These are phyloP conservation scores for Rhododendron mucronatum DNA, from an alignment of 148 eudicot species.

Conservation along the genomic window DNA sequence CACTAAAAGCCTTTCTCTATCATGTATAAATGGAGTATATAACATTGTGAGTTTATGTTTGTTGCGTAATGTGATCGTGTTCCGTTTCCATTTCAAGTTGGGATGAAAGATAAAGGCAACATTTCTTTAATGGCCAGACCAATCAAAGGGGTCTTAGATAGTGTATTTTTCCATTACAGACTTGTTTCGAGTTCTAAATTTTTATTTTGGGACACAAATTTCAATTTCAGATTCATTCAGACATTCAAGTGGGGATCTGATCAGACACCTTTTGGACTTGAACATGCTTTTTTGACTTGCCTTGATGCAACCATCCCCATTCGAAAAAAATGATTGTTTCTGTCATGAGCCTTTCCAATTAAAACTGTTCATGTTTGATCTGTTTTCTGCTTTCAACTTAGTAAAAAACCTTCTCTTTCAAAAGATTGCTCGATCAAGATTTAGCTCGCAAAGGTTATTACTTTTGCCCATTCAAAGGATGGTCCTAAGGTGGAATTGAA, in stretches of 20 bases:
- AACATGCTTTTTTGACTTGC: neutral
- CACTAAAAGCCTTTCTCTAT: neutral
- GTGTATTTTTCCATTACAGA: neutral
- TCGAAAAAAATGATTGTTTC: neutral
- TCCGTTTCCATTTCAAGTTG: neutral
- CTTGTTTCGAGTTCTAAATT: neutral
- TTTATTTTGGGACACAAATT: neutral
- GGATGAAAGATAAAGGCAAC: neutral
- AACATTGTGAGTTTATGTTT: neutral
- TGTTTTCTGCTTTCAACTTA: neutral
- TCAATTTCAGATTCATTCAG: neutral
- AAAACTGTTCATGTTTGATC: neutral
- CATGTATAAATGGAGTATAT: neutral
- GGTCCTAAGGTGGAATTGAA: neutral
- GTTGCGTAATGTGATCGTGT: neutral
- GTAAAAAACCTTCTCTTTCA: too few relatives aligned
- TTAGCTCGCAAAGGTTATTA: neutral
- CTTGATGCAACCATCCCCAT: neutral
- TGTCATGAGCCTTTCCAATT: neutral
- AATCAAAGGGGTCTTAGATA: too few relatives aligned
- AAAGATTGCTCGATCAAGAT: neutral
- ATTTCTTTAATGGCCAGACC: neutral
- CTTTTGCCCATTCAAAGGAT: neutral
- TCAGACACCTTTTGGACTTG: neutral
- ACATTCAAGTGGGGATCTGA: neutral